Evolutionary conservation across 2,329 filamentous ascomycete species (phyloP).

Genomic region (Ceratocystis ficicola): DNA sequence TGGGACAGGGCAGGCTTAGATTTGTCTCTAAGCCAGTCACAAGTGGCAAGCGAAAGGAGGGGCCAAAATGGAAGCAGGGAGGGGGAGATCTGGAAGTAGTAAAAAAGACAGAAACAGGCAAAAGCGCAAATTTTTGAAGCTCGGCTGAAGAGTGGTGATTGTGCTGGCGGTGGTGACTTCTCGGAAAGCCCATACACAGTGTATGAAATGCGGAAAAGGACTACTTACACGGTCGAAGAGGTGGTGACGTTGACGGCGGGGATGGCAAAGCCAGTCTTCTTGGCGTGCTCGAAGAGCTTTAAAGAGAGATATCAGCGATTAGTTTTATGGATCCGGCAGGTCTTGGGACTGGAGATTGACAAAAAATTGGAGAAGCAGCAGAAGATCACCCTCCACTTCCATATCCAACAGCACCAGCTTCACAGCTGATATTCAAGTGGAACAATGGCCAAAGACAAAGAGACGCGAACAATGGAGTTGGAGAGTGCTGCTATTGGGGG

Average conservation of each 20-base stretch:
- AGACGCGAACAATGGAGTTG: too few relatives aligned
- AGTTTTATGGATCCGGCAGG: background rate
- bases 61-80: background rate
- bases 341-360: background rate
- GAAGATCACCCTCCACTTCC: background rate
- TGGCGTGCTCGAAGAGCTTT: slow-evolving; percentile 74
- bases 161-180: background rate
- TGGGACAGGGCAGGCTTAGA: background rate
- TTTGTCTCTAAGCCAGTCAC: background rate
- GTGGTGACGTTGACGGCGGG: slow-evolving; percentile 91
- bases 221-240: slow-evolving; percentile 48
- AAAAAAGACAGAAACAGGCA: background rate
- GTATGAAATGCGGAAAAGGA: background rate
- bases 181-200: background rate
- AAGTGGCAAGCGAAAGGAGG: background rate
- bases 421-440: background rate
- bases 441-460: background rate
- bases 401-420: background rate
- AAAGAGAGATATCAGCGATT: background rate
- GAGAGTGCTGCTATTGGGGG: background rate
- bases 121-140: background rate
- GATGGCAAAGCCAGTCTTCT: slow-evolving; percentile 78
- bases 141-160: background rate
- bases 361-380: background rate
- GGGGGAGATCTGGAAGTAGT: background rate